phyloP scores from a whole-genome alignment of 441 rosid species.

The Pelargonium fulgidum region DNA sequence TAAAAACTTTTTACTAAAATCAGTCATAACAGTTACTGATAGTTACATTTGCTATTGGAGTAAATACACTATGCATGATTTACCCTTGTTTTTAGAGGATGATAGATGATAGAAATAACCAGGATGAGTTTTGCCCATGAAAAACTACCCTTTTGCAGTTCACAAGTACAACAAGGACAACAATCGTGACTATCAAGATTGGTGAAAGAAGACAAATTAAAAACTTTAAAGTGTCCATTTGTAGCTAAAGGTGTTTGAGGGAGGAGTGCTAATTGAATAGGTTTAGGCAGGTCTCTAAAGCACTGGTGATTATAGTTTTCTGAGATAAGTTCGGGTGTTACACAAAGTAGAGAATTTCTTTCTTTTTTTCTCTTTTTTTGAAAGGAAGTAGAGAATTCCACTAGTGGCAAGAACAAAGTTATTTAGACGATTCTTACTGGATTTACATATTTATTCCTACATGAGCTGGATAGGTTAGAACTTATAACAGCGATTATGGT shows the following conservation, averaged over 20 bases:
- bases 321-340: background rate
- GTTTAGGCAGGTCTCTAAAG: background rate
- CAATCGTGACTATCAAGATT: conserved; percentile 1
- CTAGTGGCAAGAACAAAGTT: background rate
- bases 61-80: background rate
- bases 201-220: background rate
- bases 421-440: background rate
- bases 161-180: background rate
- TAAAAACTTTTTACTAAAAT: no score
- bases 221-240: background rate
- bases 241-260: background rate
- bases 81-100: background rate
- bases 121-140: background rate
- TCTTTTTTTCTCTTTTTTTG: no score
- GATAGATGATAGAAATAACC: no score
- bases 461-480: background rate
- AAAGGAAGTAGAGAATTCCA: no score
- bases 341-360: background rate
- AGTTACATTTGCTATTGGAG: background rate
- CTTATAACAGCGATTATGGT: background rate
- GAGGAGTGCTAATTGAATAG: background rate
- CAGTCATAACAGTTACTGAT: no score
- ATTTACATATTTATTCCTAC: background rate
- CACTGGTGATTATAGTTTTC: background rate
- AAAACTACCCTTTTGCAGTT: background rate